A percentile compares a stretch with the other conserved stretches of the same genome.
These are phyloP conservation scores for Paramecium tetraurelia DNA, from an alignment of 73 alveolate genomes.

Conservation along the genomic window DNA sequence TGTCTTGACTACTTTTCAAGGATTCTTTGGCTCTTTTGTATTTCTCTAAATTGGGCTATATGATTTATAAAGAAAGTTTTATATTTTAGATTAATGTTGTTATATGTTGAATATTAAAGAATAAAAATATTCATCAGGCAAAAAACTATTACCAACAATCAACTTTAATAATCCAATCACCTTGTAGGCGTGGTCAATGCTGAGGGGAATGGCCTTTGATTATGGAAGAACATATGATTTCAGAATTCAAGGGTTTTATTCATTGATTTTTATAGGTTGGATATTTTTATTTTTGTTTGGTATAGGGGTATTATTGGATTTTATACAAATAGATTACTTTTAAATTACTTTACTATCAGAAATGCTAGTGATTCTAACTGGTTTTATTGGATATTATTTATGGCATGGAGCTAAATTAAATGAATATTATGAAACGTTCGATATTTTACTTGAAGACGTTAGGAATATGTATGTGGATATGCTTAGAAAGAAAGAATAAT, in stretches of 20 bases:
- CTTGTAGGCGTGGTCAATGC: conserved; percentile 28
- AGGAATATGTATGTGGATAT: conserved; percentile 23
- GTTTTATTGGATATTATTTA: background rate
- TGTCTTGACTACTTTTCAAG: background rate
- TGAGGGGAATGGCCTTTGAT: conserved; percentile 25
- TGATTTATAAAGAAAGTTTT: conserved; percentile 32
- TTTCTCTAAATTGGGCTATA: background rate
- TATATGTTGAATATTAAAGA: background rate
- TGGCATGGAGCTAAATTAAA: conserved; percentile 15
- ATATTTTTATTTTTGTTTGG: background rate
- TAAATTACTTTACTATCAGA: background rate
- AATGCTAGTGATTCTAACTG: background rate
- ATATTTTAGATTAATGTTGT: conserved; percentile 7
- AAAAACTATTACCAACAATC: conserved; percentile 9
- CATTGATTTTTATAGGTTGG: background rate
- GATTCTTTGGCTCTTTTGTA: conserved; percentile 13
- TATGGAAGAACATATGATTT: conserved; percentile 24
- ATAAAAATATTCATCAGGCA: background rate
- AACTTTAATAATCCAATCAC: conserved; percentile 36
- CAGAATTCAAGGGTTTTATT: conserved; percentile 47
- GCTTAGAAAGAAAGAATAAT: conserved; percentile 4
- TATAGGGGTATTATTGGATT: background rate
- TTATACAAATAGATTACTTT: background rate
- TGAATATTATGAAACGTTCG: conserved; percentile 31
- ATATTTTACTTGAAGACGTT: conserved; percentile 23